Evolutionary conservation across 2,329 filamentous ascomycete species (phyloP), one percentile per base, ranked within the genome.

Genomic region (Alternaria solani): DNA sequence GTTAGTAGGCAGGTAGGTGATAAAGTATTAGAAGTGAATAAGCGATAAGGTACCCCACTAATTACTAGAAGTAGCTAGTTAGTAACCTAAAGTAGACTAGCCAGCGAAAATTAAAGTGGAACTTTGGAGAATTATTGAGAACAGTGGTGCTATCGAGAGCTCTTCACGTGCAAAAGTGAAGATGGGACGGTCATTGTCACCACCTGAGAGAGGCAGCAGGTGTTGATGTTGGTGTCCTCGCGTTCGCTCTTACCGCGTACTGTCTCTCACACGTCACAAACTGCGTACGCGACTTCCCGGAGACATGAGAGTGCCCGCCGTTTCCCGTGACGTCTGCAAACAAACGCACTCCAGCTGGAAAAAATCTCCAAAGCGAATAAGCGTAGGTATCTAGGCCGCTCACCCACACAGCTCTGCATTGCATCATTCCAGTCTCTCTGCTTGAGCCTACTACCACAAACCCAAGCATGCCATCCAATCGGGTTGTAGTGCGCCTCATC

Each of bases 401-500:
- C 8, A 20, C 2, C 5, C 6, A 4, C n/a, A 4, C n/a, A 18
- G n/a, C n/a, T 41, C 38, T 23, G 20, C 20, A 23, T 23, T 23
- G 20, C 20, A 23, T 23, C 20, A 23, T 23, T 23, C 20, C 20
- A 23, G 20, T 23, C 38, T 23, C 38, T 23, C 14, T 5, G 32
- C 44, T 16, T 38, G 20, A 18, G 7, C n/a, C 36, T 3, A n/a
- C 16, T 8, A 41, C 18, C 18, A 48, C 12, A 12, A 20, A 41
- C 8, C 26, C 34, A 52, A 5, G 20, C 34, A 65, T 65, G 60
- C 18, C 61, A 1, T n/a, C 43, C 9, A 42, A 26, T n/a, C 58
- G 49, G 0, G 58, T 74, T 3, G 54, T 69, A 1, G 75, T 78
- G 4, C 74, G 57, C 0, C 63, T 78, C 2, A 5, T 61, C 59